Base-by-base conservation (phyloP, 129 eudicot species). In the Helichrysum umbraculigerum region DNA sequence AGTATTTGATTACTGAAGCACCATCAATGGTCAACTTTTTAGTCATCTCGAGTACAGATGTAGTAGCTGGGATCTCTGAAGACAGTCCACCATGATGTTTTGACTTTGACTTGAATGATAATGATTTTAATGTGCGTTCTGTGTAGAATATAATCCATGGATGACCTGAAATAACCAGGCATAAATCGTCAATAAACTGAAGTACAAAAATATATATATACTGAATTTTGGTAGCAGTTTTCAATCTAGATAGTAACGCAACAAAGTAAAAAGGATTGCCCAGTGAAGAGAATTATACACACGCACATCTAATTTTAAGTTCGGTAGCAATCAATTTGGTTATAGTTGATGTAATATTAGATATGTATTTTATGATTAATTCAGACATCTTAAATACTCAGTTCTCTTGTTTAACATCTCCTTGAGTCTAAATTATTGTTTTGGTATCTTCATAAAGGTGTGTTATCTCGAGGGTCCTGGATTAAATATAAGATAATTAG, bases 91-190 rank as follows among this genome's bases (percentile, higher is more conserved):
- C 19, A 47, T 76, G 79, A 62, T 68, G 71, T 41, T 82, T 88
- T 52, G 82, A 47, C 78, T 88, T 93, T 62, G 92, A 88, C 83
- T 87, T 91, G 79, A 83, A 69, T 12, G 88, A 81, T 20, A 83
- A 74, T 6, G 91, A 82, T 76, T 66, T 84, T 73, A 87, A 76
- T 7, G 80, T 84, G 58, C 88, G 93, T 51, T 92, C 96, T 2
- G 98, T 87, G 88, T 92, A 87, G 75, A 92, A 92, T 68, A 90
- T 62, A 74, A 93, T 90, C 92, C 96, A 93, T 61, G 98, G 97
- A 90, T 93, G 97, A 11, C 89, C 98, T 93, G 88, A 68, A 82
- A 81, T 5, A 25, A 82, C 33, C 34, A 15, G 21, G 51, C 21
- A 17, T 34, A 7, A 21, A 70, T 28, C 71, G 12, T 39, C 52